phyloP scores from a whole-genome alignment of 2,329 filamentous ascomycete species.

The Chaetomiaceae sp. region DNA sequence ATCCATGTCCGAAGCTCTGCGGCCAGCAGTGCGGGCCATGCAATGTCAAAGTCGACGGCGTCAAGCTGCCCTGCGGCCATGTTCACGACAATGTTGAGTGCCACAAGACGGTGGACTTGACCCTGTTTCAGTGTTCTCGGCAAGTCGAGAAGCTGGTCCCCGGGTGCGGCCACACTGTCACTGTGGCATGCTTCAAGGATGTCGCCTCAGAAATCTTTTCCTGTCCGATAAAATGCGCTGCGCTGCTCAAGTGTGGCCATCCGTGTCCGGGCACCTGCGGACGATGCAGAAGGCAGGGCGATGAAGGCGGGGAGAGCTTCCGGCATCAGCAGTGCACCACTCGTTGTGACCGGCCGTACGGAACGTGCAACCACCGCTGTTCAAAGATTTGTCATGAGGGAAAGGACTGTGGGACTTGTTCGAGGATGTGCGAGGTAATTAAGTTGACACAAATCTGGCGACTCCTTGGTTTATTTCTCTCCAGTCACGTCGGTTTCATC shows the following conservation, averaged over 20 bases:
- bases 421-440: constrained; percentile 52
- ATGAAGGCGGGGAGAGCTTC: constrained; percentile 28
- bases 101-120: constrained; percentile 37
- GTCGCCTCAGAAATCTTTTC: constrained; percentile 37
- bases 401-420: constrained; percentile 44
- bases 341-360: constrained; percentile 46
- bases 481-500: too few species aligned
- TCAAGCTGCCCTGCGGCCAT: constrained; percentile 42
- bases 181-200: constrained; percentile 46
- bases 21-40: constrained; percentile 42
- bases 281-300: constrained; percentile 40
- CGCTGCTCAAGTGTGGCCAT: constrained; percentile 53
- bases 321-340: constrained; percentile 47
- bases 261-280: constrained; percentile 47
- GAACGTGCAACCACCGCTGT: constrained; percentile 56
- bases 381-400: constrained; percentile 47
- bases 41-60: constrained; percentile 29
- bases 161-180: constrained; percentile 51
- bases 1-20: constrained; percentile 41
- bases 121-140: constrained; percentile 44
- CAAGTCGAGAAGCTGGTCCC: constrained; percentile 45
- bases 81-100: constrained; percentile 6
- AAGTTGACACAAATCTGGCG: too few species aligned
- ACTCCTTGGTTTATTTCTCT: too few species aligned
- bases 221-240: constrained; percentile 47